Evolutionary conservation across 306 rosid genomes (phyloP), one percentile per base, ranked within the genome.

Genomic region (Benincasa hispida): DNA sequence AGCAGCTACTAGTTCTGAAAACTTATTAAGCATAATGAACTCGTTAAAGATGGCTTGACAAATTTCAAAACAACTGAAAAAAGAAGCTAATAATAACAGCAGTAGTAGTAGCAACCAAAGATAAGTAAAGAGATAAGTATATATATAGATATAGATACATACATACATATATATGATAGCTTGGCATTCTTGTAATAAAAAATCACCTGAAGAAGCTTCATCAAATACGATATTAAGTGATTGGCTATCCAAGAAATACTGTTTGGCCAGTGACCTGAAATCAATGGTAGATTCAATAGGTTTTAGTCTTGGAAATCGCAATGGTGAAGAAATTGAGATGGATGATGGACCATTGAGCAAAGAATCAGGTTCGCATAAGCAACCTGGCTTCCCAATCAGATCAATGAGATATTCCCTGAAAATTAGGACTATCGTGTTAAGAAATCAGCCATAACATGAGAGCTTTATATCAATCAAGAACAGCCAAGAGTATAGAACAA

Each of bases 341-440:
- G 99, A 90, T 75, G 98, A 92, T 80, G 99, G 99, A 79, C 99
- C 99, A 72, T 95, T 95, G 87, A 92, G 91, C 92, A 92, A 75
- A 83, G 98, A 95, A 90, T 92, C 91, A 57, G 98, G 99, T 85
- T 86, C 93, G 22, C 86, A 84, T 79, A 95, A 86, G 84, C 56
- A 30, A 80, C 99, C 99, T 77, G 99, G 99, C 77, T 81, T 87
- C 84, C 89, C 96, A 82, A 95, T 85, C 83, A 95, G 88, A 87
- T 95, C 99, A 62, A 95, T 91, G 56, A 89, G 79, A 84, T 85
- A 89, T 85, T 95, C 99, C 92, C 99, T 95, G 90, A 59, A 86
- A 79, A 75, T 8, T 73, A 61, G 41, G 74, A 77, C 47, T 57
- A 5, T 37, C 66, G 69, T 75, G 62, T 85, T 72, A 83, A 72